Conservation (phyloP, 2,329 filamentous ascomycete species). For the Pyrenophora teres region DNA sequence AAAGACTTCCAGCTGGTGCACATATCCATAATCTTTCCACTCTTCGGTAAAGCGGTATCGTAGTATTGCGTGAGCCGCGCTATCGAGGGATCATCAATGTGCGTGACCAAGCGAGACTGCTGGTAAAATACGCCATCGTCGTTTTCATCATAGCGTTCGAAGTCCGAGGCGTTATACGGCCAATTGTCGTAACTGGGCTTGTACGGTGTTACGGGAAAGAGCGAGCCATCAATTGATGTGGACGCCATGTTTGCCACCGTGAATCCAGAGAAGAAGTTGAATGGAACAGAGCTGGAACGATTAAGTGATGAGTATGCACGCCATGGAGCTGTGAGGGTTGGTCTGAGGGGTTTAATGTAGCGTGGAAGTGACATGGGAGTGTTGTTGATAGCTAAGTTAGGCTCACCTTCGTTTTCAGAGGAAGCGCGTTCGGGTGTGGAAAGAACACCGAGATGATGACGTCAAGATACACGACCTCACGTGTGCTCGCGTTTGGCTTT, state of each 20-base stretch:
- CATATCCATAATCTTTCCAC: slow-evolving; percentile 55
- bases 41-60: slow-evolving; percentile 47
- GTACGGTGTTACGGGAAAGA: slow-evolving; percentile 21
- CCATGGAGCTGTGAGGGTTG: neutral
- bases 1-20: slow-evolving; percentile 58
- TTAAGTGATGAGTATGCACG: slow-evolving; percentile 11
- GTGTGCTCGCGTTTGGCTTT: slow-evolving; percentile 7
- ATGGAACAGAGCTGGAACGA: slow-evolving; percentile 3
- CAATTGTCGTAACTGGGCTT: slow-evolving; percentile 25
- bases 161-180: slow-evolving; percentile 39
- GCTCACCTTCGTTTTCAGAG: neutral
- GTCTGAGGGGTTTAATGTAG: neutral
- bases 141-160: slow-evolving; percentile 46
- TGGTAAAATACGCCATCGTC: slow-evolving; percentile 48
- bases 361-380: slow-evolving; percentile 11
- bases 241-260: slow-evolving; percentile 13
- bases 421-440: slow-evolving; percentile 10
- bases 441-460: slow-evolving; percentile 12
- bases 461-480: slow-evolving; percentile 28
- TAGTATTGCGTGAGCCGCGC: slow-evolving; percentile 54
- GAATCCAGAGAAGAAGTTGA: slow-evolving; percentile 21
- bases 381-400: neutral
- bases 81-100: slow-evolving; percentile 59
- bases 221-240: neutral
- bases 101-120: slow-evolving; percentile 57